These are phyloP conservation scores for Stemphylium beticola DNA, from an alignment of 2,329 filamentous ascomycete genomes.

Conservation along the genomic window DNA sequence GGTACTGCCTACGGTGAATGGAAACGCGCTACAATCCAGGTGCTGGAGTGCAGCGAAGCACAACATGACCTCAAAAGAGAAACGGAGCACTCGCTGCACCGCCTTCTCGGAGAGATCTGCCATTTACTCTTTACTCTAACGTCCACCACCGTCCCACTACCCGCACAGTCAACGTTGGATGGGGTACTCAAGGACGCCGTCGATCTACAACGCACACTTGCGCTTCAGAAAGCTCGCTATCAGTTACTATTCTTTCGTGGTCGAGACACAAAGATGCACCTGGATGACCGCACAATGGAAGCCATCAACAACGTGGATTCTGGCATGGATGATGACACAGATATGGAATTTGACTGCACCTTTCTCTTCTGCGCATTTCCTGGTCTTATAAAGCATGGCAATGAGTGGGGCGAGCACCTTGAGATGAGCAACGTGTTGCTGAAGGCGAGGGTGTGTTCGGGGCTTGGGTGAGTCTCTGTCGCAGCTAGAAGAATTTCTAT, in stretches of 20 bases:
- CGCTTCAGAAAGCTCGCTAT: conserved; percentile 42
- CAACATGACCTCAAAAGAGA: conserved; percentile 16
- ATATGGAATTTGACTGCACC: conserved; percentile 17
- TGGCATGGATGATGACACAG: conserved; percentile 31
- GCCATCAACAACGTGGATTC: conserved; percentile 36
- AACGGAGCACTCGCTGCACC: conserved; percentile 22
- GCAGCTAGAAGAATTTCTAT: conserved; percentile 1
- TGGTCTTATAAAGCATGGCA: conserved; percentile 38
- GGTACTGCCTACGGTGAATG: conserved; percentile 35
- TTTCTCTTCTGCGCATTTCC: conserved; percentile 45
- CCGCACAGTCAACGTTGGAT: conserved; percentile 26
- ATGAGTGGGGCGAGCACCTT: conserved; percentile 34
- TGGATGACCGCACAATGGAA: conserved; percentile 40
- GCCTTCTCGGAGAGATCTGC: conserved; percentile 25
- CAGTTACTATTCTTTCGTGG: conserved; percentile 31
- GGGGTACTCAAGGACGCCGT: conserved; percentile 33
- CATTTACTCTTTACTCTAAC: conserved; percentile 34
- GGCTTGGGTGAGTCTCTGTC: not conserved
- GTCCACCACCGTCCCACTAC: conserved; percentile 19
- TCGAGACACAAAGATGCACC: conserved; percentile 6
- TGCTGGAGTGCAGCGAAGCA: conserved; percentile 26
- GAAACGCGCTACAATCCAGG: conserved; percentile 38
- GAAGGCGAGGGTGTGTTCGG: conserved; percentile 42
- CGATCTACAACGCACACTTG: conserved; percentile 34
- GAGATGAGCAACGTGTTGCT: conserved; percentile 38